Evolutionary conservation across 2,329 filamentous ascomycete genomes (phyloP).

Genomic region (Pestalotiopsis sp.): DNA sequence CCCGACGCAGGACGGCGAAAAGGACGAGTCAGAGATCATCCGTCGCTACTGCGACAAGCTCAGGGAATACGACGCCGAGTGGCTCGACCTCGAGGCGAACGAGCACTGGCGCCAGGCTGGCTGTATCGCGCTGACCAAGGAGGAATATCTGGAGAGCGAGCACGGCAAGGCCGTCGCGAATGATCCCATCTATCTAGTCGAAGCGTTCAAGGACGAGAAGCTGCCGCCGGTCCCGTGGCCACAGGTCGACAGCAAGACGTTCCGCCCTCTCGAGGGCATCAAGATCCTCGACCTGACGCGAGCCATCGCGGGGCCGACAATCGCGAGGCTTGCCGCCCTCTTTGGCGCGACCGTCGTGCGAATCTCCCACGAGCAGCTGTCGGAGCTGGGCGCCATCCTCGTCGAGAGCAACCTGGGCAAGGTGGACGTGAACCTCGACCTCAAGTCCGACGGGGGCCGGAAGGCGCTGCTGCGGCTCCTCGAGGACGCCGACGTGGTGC

Average conservation of each 20-base stretch:
- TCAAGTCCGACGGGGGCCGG: constrained; percentile 56
- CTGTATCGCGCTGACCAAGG: constrained; percentile 32
- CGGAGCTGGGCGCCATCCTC: constrained; percentile 73
- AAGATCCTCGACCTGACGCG: constrained; percentile 76
- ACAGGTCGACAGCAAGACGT: constrained; percentile 19
- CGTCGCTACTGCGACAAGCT: constrained; percentile 23
- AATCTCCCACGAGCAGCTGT: constrained; percentile 66
- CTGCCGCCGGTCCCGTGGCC: constrained; percentile 31
- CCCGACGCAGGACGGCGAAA: constrained; percentile 24
- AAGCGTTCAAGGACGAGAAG: constrained; percentile 14
- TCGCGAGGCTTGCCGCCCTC: constrained; percentile 70
- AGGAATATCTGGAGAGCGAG: constrained; percentile 31
- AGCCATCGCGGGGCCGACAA: constrained; percentile 74
- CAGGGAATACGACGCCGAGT: constrained; percentile 26
- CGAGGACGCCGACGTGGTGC: constrained; percentile 64
- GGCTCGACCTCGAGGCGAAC: constrained; percentile 34
- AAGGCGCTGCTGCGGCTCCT: constrained; percentile 60
- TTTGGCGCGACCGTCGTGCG: constrained; percentile 76
- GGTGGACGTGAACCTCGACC: constrained; percentile 64
- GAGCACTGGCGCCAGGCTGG: constrained; percentile 36
- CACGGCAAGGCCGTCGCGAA: constrained; percentile 17
- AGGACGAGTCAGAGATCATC: constrained; percentile 32
- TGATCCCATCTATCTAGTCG: constrained; percentile 27
- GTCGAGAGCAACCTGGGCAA: constrained; percentile 70
- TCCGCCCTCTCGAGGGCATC: constrained; percentile 53